A percentile compares a stretch with the other conserved stretches of the same genome.
Conservation (phyloP, 2,329 filamentous ascomycete genomes). For the Hypoxylon sp. region DNA sequence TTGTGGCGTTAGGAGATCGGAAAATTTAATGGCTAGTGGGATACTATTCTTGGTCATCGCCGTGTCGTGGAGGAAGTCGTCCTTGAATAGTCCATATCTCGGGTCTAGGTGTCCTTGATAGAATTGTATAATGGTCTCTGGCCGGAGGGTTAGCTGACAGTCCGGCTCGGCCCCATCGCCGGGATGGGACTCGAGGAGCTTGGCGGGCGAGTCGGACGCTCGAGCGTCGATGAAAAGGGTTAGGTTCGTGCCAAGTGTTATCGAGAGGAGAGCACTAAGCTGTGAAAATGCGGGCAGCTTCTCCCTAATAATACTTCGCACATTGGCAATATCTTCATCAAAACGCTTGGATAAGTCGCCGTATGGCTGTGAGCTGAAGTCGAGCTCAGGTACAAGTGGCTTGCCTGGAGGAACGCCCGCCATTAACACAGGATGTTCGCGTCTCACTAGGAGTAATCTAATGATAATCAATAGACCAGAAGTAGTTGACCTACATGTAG, state of each 20-base stretch:
- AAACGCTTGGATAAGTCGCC: conserved; percentile 31
- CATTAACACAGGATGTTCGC: conserved; percentile 30
- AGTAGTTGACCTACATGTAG: background rate
- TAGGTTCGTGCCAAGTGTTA: conserved; percentile 40
- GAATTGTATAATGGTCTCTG: conserved; percentile 48
- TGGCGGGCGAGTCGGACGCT: conserved; percentile 32
- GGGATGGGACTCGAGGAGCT: conserved; percentile 36
- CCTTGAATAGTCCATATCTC: conserved; percentile 50
- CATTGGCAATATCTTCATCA: conserved; percentile 38
- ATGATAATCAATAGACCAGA: background rate
- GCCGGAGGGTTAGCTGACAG: conserved; percentile 46
- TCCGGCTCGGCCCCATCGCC: conserved; percentile 45
- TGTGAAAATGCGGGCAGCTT: conserved; percentile 46
- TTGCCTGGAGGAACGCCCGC: conserved; percentile 45
- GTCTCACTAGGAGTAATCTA: background rate
- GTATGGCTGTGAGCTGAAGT: conserved; percentile 45
- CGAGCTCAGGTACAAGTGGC: conserved; percentile 43
- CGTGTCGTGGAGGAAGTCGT: conserved; percentile 47
- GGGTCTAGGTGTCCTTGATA: conserved; percentile 49
- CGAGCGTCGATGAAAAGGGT: conserved; percentile 51
- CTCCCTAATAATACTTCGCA: conserved; percentile 44
- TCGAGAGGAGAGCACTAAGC: conserved; percentile 44
- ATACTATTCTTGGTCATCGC: conserved; percentile 47
- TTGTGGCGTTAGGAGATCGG: conserved; percentile 46
- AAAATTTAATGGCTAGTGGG: conserved; percentile 49